Evolutionary conservation across 2,329 filamentous ascomycete species (phyloP).

Genomic region (Diaporthe eres): DNA sequence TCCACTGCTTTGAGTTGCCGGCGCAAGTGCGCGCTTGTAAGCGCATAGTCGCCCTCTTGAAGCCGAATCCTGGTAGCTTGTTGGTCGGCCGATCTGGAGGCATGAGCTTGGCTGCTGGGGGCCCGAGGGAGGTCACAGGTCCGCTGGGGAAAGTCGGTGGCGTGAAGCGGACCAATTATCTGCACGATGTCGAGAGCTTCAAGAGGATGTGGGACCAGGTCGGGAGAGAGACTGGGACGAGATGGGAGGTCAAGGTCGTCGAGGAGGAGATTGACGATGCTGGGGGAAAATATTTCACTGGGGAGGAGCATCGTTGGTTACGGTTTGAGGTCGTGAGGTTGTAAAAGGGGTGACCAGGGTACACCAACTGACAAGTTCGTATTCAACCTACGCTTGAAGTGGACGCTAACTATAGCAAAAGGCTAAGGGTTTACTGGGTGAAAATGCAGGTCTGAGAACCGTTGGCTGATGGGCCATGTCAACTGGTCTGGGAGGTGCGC

Average conservation of each 20-base stretch:
- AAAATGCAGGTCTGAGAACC: too few relatives aligned
- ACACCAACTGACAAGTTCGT: too few relatives aligned
- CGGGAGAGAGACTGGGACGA: background rate
- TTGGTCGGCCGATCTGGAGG: background rate
- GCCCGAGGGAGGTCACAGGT: background rate
- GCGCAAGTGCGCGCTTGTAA: background rate
- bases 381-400: too few relatives aligned
- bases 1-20: background rate
- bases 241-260: background rate
- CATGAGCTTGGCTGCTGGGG: background rate
- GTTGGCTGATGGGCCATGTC: too few relatives aligned
- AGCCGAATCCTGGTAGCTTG: background rate
- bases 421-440: too few relatives aligned
- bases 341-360: background rate
- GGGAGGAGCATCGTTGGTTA: background rate
- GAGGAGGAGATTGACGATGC: background rate
- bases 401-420: too few relatives aligned
- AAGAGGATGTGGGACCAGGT: background rate
- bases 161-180: background rate
- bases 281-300: background rate
- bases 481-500: too few relatives aligned
- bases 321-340: background rate
- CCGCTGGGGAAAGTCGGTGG: background rate
- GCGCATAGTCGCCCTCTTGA: background rate
- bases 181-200: background rate